Conservation (phyloP, 139 green algal species). For the Micromonas commoda region DNA sequence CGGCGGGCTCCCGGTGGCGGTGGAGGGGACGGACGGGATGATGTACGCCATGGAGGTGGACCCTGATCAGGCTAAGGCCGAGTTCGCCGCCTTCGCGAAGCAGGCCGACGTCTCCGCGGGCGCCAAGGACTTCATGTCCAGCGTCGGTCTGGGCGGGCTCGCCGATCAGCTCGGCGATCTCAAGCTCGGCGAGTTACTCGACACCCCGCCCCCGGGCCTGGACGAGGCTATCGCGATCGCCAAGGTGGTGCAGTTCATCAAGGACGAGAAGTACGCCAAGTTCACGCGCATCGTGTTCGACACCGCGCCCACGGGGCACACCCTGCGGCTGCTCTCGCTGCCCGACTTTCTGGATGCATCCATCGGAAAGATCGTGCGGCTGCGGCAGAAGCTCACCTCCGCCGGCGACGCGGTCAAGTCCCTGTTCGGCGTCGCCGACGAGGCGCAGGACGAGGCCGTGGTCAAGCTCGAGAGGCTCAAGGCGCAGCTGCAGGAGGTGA, state of each 20-base stretch:
- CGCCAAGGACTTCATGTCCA: conserved; percentile 69
- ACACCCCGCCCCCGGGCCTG: conserved; percentile 89
- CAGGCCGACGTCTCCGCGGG: conserved; percentile 18
- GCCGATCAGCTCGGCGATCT: conserved; percentile 22
- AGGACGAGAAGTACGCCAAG: conserved; percentile 77
- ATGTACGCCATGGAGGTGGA: conserved; percentile 80
- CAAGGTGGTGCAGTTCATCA: conserved; percentile 93
- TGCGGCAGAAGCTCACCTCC: conserved; percentile 57
- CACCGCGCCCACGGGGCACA: conserved; percentile 96
- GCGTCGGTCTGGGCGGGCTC: conserved; percentile 33
- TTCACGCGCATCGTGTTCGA: conserved; percentile 97
- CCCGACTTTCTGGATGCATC: conserved; percentile 91
- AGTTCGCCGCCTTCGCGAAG: conserved; percentile 47
- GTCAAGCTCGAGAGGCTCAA: conserved; percentile 68
- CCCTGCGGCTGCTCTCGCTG: conserved; percentile 86
- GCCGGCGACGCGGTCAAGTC: conserved; percentile 64
- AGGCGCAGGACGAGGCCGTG: conserved; percentile 60
- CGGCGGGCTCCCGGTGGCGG: conserved; percentile 74
- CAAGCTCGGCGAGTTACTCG: conserved; percentile 91
- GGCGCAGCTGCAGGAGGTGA: conserved; percentile 70
- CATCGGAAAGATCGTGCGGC: conserved; percentile 58
- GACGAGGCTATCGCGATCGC: conserved; percentile 89
- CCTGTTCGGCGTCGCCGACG: conserved; percentile 64
- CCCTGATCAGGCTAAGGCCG: conserved; percentile 64
- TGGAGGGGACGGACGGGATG: conserved; percentile 82